Evolutionary conservation across 1,139 yeast genomes (phyloP).

Genomic region (Taiozyma sp.): DNA sequence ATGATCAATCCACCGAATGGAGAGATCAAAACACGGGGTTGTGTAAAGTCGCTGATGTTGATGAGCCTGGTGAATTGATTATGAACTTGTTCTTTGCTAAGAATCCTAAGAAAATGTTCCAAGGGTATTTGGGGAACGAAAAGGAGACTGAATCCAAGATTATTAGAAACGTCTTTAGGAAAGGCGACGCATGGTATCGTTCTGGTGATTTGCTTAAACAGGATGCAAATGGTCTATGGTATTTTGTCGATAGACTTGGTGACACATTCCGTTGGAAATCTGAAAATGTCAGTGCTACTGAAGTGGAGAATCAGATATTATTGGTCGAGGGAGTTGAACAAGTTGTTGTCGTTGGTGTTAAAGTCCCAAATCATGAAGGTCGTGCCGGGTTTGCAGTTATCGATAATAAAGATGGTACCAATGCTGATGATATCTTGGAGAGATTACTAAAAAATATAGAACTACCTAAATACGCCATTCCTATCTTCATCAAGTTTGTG

Average conservation of each 20-base stretch:
- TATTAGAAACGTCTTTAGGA: slow-evolving; percentile 62
- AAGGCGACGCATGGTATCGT: slow-evolving; percentile 92
- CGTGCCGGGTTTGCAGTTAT: slow-evolving; percentile 89
- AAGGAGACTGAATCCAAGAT: slow-evolving; percentile 78
- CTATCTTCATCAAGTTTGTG: slow-evolving; percentile 73
- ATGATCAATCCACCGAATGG: slow-evolving; percentile 68
- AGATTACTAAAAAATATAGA: slow-evolving; percentile 31
- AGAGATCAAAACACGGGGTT: slow-evolving; percentile 69
- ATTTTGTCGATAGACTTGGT: slow-evolving; percentile 90
- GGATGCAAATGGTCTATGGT: slow-evolving; percentile 68
- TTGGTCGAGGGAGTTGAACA: slow-evolving; percentile 41
- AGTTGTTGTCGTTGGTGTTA: slow-evolving; percentile 85
- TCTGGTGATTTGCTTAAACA: slow-evolving; percentile 77
- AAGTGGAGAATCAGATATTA: slow-evolving; percentile 73
- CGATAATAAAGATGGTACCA: slow-evolving; percentile 40
- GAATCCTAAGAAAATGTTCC: slow-evolving; percentile 69
- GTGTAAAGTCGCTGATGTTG: slow-evolving; percentile 42
- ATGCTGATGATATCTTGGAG: slow-evolving; percentile 31
- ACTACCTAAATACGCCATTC: slow-evolving; percentile 87
- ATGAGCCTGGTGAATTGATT: slow-evolving; percentile 85
- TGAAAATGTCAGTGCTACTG: slow-evolving; percentile 91
- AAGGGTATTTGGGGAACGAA: slow-evolving; percentile 83
- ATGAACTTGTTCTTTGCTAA: slow-evolving; percentile 68
- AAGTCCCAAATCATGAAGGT: slow-evolving; percentile 87
- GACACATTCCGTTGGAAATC: slow-evolving; percentile 98